A percentile compares a stretch with the other conserved stretches of the same genome.
These are phyloP conservation scores for Pythium brassicae DNA, from an alignment of 352 stramenopile genomes.

Conservation along the genomic window DNA sequence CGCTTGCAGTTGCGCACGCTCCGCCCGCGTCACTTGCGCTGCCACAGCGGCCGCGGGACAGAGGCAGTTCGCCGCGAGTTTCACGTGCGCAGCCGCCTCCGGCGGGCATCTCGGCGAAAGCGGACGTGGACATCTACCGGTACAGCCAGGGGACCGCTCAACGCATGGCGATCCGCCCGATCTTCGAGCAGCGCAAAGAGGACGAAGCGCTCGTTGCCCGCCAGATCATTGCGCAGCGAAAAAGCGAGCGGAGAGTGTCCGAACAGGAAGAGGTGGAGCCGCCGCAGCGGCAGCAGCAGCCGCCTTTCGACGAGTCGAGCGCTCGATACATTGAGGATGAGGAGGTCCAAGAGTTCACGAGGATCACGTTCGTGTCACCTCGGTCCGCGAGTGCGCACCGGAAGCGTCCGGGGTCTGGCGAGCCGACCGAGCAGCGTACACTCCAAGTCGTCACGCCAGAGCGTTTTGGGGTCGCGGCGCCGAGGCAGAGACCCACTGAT, in stretches of 20 bases:
- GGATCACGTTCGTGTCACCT: conserved; percentile 4
- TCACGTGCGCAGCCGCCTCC: conserved; percentile 33
- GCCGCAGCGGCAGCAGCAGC: background rate
- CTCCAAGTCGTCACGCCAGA: background rate
- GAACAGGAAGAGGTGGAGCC: background rate
- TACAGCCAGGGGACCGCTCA: conserved; percentile 51
- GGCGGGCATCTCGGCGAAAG: conserved; percentile 33
- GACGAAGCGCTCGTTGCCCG: conserved; percentile 26
- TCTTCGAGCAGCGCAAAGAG: conserved; percentile 60
- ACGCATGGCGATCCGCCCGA: conserved; percentile 62
- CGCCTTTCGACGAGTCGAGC: background rate
- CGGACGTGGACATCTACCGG: conserved; percentile 55
- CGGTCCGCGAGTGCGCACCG: conserved; percentile 1
- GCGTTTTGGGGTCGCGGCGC: background rate
- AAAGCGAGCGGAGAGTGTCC: conserved; percentile 2
- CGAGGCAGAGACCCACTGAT: too few species aligned
- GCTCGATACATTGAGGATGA: background rate
- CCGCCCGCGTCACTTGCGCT: background rate
- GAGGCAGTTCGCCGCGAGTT: conserved; percentile 20
- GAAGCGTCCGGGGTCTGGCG: background rate
- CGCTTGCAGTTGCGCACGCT: background rate
- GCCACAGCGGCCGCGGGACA: conserved; percentile 13
- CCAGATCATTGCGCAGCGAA: conserved; percentile 21
- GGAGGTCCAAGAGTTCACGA: conserved; percentile 2
- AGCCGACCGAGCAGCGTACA: background rate